Evolutionary conservation across 805 yeast genomes (phyloP).

Genomic region (Pichia membranifaciens): DNA sequence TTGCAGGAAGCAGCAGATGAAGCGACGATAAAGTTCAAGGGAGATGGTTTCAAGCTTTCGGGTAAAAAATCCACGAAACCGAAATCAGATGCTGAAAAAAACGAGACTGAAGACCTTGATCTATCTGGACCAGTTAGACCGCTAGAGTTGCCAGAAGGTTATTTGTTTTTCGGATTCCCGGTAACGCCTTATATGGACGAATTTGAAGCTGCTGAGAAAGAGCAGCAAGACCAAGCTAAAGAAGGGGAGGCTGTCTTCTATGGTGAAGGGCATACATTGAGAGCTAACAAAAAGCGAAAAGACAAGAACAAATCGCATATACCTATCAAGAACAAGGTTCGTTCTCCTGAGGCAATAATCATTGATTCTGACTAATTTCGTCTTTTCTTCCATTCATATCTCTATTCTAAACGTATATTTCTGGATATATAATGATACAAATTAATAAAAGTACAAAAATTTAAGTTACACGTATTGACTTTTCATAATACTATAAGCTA

Average conservation of each 20-base stretch:
- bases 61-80: slow-evolving; percentile 40
- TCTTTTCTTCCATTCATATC: background rate
- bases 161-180: slow-evolving; percentile 91
- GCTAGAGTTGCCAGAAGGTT: slow-evolving; percentile 71
- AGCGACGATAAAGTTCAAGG: slow-evolving; percentile 37
- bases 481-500: slow-evolving; percentile 2
- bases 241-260: slow-evolving; percentile 30
- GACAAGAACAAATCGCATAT: slow-evolving; percentile 45
- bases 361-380: slow-evolving; percentile 45
- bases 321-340: slow-evolving; percentile 54
- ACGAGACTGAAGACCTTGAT: slow-evolving; percentile 29
- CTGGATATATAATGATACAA: background rate
- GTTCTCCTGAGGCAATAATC: slow-evolving; percentile 76
- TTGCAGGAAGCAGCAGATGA: slow-evolving; percentile 38
- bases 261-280: slow-evolving; percentile 73
- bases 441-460: background rate
- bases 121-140: slow-evolving; percentile 65
- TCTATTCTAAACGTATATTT: background rate
- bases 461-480: background rate
- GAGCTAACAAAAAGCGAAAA: slow-evolving; percentile 54
- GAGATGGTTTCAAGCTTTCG: slow-evolving; percentile 66
- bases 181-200: slow-evolving; percentile 44
- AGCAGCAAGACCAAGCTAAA: slow-evolving; percentile 6
- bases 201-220: slow-evolving; percentile 29
- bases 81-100: slow-evolving; percentile 17